A percentile compares a stretch with the other conserved stretches of the same genome.
Conservation (phyloP, 768 basidiomycete genomes). For the Lyophyllum shimeji region DNA sequence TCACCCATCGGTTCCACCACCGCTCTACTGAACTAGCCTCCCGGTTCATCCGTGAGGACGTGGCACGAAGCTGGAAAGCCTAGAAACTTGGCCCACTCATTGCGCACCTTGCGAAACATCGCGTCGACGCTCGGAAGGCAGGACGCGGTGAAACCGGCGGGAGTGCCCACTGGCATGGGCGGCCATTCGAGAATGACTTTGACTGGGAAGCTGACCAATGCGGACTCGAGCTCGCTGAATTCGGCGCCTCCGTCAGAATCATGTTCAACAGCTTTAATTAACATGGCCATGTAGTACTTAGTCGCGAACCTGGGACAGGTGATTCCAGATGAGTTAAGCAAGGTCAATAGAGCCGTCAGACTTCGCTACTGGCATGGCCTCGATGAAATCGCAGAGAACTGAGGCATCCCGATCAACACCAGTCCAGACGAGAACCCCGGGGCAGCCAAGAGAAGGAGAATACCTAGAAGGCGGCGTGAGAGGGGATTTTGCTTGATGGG, state of each 20-base stretch:
- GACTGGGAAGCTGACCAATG: conserved; percentile 49
- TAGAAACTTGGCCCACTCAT: conserved; percentile 50
- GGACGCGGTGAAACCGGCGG: conserved; percentile 32
- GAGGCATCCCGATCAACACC: too few species aligned
- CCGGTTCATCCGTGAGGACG: conserved; percentile 35
- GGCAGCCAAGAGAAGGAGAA: too few species aligned
- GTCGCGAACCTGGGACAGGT: conserved; percentile 33
- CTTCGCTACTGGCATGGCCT: too few species aligned
- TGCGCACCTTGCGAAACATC: conserved; percentile 46
- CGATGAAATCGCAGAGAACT: too few species aligned
- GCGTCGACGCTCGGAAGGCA: conserved; percentile 43
- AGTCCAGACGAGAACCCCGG: too few species aligned
- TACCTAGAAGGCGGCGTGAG: too few species aligned
- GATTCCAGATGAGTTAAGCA: too few species aligned
- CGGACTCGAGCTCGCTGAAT: conserved; percentile 37
- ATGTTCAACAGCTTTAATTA: conserved; percentile 42
- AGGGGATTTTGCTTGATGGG: too few species aligned
- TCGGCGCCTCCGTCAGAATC: conserved; percentile 40
- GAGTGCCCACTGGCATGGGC: conserved; percentile 38
- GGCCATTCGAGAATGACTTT: conserved; percentile 42
- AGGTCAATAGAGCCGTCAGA: too few species aligned
- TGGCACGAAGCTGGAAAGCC: conserved; percentile 37
- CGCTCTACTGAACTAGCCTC: conserved; percentile 48
- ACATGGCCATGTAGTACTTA: conserved; percentile 41
- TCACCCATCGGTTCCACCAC: conserved; percentile 12